Conservation (phyloP, 352 stramenopile genomes). For the Elongisporangium anandrum region DNA sequence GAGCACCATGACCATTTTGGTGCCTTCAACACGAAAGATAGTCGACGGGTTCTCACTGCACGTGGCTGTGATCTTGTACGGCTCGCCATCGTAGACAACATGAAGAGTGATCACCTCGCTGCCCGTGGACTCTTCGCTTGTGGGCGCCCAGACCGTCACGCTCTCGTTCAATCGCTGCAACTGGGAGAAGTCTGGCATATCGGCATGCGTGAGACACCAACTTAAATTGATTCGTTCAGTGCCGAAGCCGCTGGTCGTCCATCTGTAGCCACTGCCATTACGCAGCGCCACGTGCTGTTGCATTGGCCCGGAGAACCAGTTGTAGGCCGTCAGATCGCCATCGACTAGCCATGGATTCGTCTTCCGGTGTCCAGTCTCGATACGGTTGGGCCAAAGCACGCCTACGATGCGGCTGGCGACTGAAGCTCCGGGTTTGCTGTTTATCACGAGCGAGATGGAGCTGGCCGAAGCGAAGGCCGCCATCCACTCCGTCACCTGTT, state of each 20-base stretch:
- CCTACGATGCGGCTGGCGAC: background rate
- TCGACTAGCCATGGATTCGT: background rate
- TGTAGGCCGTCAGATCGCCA: background rate
- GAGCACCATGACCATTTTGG: background rate
- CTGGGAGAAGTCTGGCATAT: background rate
- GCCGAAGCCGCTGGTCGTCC: background rate
- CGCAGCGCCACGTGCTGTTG: slow-evolving; percentile 11
- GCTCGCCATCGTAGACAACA: background rate
- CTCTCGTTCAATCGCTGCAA: background rate
- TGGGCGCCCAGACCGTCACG: background rate
- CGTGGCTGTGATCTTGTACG: background rate
- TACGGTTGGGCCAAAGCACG: too few relatives aligned
- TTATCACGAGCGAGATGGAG: too few relatives aligned
- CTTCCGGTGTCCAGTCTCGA: too few relatives aligned
- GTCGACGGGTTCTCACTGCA: background rate
- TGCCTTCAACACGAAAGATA: background rate
- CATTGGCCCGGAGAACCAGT: background rate
- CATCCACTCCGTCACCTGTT: too few relatives aligned
- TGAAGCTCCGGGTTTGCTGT: background rate
- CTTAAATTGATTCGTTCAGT: background rate
- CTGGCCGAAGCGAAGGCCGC: too few relatives aligned
- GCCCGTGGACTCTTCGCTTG: too few relatives aligned
- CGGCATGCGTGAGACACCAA: background rate
- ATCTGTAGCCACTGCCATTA: slow-evolving; percentile 19
- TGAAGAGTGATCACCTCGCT: background rate